phyloP scores from a whole-genome alignment of 768 basidiomycete genomes.

The Amanita rubescens region DNA sequence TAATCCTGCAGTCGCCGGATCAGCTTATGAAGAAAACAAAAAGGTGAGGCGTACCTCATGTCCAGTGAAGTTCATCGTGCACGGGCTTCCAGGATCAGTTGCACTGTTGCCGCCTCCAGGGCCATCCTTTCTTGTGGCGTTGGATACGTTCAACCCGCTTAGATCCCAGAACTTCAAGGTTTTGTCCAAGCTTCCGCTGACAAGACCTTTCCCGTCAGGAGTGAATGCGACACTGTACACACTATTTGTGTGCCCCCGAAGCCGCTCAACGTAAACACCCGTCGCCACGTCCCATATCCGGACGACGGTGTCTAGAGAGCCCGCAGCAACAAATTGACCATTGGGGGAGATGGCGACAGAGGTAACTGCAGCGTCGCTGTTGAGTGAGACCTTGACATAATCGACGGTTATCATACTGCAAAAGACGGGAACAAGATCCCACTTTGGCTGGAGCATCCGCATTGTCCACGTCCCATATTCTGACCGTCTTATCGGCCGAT shows the following conservation, averaged over 20 bases:
- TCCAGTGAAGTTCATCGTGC: slow-evolving; percentile 81
- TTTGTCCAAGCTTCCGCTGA: slow-evolving; percentile 88
- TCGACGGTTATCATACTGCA: slow-evolving; percentile 26
- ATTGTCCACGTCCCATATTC: slow-evolving; percentile 39
- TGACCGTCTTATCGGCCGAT: slow-evolving; percentile 59
- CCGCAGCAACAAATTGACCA: slow-evolving; percentile 58
- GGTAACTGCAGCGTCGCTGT: slow-evolving; percentile 59
- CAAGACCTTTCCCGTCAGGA: slow-evolving; percentile 84
- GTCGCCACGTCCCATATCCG: slow-evolving; percentile 73
- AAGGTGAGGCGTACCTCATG: slow-evolving; percentile 58
- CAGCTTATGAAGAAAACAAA: background rate
- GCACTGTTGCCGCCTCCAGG: slow-evolving; percentile 4
- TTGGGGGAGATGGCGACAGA: slow-evolving; percentile 75
- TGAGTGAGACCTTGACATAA: slow-evolving; percentile 42
- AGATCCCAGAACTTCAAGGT: slow-evolving; percentile 87
- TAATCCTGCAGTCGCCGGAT: slow-evolving; percentile 37
- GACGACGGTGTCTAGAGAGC: slow-evolving; percentile 68
- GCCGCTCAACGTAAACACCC: slow-evolving; percentile 58
- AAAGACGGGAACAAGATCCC: too few relatives aligned
- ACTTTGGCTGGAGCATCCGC: slow-evolving; percentile 10
- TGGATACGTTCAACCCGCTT: slow-evolving; percentile 48
- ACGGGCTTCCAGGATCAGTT: slow-evolving; percentile 27
- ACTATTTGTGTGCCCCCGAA: slow-evolving; percentile 74
- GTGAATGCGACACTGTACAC: slow-evolving; percentile 91
- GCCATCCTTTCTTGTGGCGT: slow-evolving; percentile 8